Conservation (phyloP, 1,284 basidiomycete genomes). For the Butyriboletus appendiculatus region DNA sequence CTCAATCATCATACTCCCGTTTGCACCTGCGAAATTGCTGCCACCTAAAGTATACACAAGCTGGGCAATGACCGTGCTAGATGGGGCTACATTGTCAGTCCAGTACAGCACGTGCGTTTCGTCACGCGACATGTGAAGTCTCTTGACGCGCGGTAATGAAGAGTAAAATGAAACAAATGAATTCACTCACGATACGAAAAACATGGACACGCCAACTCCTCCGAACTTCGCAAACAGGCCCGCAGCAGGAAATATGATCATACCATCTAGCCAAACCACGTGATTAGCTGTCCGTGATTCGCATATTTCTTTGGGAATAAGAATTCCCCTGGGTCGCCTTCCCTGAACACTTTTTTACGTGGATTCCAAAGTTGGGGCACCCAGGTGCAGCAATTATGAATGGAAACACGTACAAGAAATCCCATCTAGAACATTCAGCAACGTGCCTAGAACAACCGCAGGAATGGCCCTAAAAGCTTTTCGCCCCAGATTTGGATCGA, state of each 20-base stretch:
- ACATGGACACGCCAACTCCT: constrained; percentile 93
- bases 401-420: constrained; percentile 70
- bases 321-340: not conserved
- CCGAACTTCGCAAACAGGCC: constrained; percentile 84
- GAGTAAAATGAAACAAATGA: constrained; percentile 1
- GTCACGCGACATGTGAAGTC: not conserved
- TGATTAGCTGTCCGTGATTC: constrained; percentile 9
- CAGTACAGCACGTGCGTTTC: not conserved
- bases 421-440: constrained; percentile 94
- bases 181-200: constrained; percentile 75
- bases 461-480: constrained; percentile 61
- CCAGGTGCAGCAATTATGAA: not conserved
- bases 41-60: constrained; percentile 86
- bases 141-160: constrained; percentile 1
- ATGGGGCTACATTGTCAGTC: constrained; percentile 6
- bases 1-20: constrained; percentile 99
- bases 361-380: not conserved
- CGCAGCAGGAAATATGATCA: constrained; percentile 90
- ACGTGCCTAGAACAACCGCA: constrained; percentile 82
- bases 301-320: not conserved
- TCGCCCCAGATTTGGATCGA: constrained; percentile 27
- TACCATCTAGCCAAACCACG: constrained; percentile 53
- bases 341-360: constrained; percentile 10
- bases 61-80: constrained; percentile 67
- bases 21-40: constrained; percentile 86